phyloP scores from a whole-genome alignment of 345 rosid genomes.

The Eucalyptus camaldulensis region DNA sequence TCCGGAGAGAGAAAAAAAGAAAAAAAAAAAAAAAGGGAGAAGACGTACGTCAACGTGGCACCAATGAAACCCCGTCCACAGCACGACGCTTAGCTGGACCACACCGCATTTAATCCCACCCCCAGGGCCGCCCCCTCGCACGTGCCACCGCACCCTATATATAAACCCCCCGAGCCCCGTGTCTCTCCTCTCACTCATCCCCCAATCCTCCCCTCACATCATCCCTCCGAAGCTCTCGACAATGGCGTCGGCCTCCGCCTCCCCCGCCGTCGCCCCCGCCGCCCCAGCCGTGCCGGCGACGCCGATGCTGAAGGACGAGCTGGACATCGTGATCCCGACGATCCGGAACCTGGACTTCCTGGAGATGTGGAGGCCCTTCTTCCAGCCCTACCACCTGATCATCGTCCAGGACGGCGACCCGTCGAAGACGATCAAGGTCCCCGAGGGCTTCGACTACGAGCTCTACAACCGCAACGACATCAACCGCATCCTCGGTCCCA shows the following conservation, averaged over 20 bases:
- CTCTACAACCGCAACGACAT: constrained; percentile 27
- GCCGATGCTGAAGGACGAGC: constrained; percentile 25
- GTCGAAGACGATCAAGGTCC: constrained; percentile 24
- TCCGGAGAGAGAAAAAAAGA: not conserved
- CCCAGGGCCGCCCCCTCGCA: not conserved
- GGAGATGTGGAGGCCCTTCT: constrained; percentile 40
- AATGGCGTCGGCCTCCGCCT: not conserved
- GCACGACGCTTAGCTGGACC: not conserved
- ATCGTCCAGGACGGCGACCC: constrained; percentile 39
- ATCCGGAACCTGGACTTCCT: constrained; percentile 36
- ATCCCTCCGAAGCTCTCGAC: not conserved
- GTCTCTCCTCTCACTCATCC: not conserved
- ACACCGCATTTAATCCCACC: not conserved
- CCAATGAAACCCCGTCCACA: not conserved
- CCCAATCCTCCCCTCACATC: not conserved
- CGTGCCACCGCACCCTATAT: not conserved
- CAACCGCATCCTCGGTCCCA: constrained; percentile 28
- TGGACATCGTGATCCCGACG: constrained; percentile 32
- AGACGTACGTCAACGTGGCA: not conserved
- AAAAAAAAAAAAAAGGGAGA: no score
- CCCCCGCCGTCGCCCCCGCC: not conserved
- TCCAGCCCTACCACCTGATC: constrained; percentile 33
- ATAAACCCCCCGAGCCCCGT: not conserved
- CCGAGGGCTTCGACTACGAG: constrained; percentile 31
- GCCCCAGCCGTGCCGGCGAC: not conserved